phyloP scores from a whole-genome alignment of 1,139 yeast genomes.

The Maudiozyma humilis region DNA sequence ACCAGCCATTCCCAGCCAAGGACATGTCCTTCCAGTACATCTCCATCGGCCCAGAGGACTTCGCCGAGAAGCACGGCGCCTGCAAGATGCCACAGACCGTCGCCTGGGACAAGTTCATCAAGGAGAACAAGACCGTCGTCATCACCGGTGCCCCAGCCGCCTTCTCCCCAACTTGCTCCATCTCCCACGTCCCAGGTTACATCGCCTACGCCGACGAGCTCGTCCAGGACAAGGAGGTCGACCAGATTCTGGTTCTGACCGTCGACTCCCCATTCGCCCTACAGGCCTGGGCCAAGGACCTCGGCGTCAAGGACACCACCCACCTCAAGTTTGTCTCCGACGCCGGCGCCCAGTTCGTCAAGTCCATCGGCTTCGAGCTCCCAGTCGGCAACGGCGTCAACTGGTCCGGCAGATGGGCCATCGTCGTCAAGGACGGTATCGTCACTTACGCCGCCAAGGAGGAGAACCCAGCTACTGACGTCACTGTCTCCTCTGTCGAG shows the following conservation, averaged over 20 bases:
- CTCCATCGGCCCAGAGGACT: constrained; percentile 8
- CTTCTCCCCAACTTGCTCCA: constrained; percentile 84
- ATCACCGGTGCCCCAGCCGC: constrained; percentile 87
- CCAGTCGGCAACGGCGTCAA: constrained; percentile 49
- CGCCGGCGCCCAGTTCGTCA: constrained; percentile 55
- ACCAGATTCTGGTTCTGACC: constrained; percentile 60
- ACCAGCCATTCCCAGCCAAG: constrained; percentile 21
- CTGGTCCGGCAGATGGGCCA: constrained; percentile 67
- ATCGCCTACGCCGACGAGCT: constrained; percentile 45
- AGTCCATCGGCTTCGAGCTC: constrained; percentile 51
- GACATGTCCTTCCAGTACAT: constrained; percentile 27
- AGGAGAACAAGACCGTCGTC: constrained; percentile 39
- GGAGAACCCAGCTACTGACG: constrained; percentile 41
- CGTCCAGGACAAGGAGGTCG: constrained; percentile 56
- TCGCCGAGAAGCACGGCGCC: constrained; percentile 19
- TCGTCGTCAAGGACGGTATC: constrained; percentile 57
- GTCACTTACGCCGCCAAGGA: constrained; percentile 63
- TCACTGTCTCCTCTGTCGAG: constrained; percentile 55
- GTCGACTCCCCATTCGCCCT: constrained; percentile 79
- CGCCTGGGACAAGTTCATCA: constrained; percentile 24
- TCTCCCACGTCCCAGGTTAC: constrained; percentile 71
- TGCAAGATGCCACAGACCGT: constrained; percentile 27
- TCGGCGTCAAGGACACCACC: constrained; percentile 36
- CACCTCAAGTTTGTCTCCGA: constrained; percentile 66
- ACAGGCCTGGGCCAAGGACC: constrained; percentile 74